Evolutionary conservation across 2,329 filamentous ascomycete species (phyloP).

Genomic region (Verticillium isaacii): DNA sequence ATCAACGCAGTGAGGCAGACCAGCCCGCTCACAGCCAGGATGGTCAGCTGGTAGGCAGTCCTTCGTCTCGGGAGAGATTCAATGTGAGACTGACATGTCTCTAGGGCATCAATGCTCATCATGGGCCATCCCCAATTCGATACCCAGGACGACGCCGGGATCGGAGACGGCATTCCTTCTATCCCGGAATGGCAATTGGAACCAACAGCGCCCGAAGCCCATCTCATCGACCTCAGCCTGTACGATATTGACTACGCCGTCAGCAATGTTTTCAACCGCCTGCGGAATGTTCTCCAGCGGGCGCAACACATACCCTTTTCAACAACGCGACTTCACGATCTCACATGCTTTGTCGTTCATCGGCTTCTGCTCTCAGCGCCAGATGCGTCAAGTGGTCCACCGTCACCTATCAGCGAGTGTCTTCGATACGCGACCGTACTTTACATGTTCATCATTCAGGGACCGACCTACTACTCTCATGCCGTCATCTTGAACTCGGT

Average conservation of each 20-base stretch:
- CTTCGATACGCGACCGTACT: constrained; percentile 41
- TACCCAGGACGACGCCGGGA: constrained; percentile 42
- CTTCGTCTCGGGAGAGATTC: not conserved
- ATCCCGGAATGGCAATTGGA: constrained; percentile 42
- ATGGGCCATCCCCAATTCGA: constrained; percentile 47
- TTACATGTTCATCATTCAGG: constrained; percentile 50
- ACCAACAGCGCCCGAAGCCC: constrained; percentile 3
- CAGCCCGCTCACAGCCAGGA: constrained; percentile 49
- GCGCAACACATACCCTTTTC: constrained; percentile 22
- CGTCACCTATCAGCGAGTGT: constrained; percentile 29
- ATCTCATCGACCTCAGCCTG: not conserved
- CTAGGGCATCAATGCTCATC: constrained; percentile 54
- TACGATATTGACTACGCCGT: constrained; percentile 27
- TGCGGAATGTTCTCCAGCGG: constrained; percentile 36
- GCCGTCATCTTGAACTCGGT: constrained; percentile 30
- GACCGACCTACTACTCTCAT: constrained; percentile 52
- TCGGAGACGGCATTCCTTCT: constrained; percentile 43
- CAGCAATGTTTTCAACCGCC: constrained; percentile 32
- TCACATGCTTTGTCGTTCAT: constrained; percentile 51
- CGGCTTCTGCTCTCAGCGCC: constrained; percentile 28
- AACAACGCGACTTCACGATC: constrained; percentile 44
- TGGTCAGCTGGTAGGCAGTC: constrained; percentile 44
- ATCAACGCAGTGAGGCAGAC: constrained; percentile 40
- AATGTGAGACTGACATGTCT: not conserved
- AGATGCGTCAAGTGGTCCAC: not conserved